These are phyloP conservation scores for Spencermartinsiella europaea DNA, from an alignment of 805 yeast genomes.

Conservation along the genomic window DNA sequence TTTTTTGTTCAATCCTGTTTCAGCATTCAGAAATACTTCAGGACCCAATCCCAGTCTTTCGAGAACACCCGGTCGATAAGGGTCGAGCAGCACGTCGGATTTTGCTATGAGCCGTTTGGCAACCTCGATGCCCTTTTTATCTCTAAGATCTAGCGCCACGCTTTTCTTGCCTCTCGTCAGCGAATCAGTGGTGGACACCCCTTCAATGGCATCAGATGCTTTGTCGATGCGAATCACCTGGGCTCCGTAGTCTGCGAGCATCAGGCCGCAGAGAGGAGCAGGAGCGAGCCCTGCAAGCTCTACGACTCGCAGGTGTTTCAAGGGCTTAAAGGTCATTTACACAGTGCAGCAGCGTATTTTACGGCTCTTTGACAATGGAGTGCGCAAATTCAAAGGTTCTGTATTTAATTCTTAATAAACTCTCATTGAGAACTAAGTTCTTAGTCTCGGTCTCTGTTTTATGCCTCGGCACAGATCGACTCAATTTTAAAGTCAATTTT, in stretches of 20 bases:
- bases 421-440: no score
- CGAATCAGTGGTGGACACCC: background rate
- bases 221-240: background rate
- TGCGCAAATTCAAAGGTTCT: no score
- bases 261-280: background rate
- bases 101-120: background rate
- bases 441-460: no score
- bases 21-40: background rate
- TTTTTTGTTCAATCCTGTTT: background rate
- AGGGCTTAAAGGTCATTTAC: background rate
- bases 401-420: no score
- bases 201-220: background rate
- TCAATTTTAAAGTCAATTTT: no score
- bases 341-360: no score
- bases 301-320: background rate
- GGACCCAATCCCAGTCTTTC: background rate
- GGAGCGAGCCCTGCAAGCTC: background rate
- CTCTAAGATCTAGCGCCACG: background rate
- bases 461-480: no score
- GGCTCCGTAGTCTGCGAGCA: background rate
- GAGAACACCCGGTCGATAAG: background rate
- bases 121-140: background rate
- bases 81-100: background rate
- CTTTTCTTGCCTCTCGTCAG: background rate
- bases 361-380: no score